Evolutionary conservation across 805 yeast species (phyloP).

Genomic region (Wickerhamiella sorbophila): DNA sequence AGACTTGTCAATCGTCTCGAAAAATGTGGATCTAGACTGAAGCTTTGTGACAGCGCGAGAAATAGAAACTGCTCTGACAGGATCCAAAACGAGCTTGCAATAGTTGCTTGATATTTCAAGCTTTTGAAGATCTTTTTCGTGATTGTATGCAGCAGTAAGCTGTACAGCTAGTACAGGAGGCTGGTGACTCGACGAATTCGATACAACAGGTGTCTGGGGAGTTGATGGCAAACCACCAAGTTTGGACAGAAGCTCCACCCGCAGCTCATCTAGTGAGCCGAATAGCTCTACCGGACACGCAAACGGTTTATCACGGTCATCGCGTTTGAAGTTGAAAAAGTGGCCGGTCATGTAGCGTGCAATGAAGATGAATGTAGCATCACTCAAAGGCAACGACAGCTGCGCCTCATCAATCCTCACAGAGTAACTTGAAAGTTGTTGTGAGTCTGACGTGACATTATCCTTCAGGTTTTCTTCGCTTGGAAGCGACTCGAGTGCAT

Average conservation of each 20-base stretch:
- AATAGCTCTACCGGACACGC: neutral
- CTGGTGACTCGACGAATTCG: neutral
- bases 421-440: neutral
- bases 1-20: neutral
- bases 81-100: conserved; percentile 2
- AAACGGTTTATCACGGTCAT: neutral
- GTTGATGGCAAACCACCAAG: too few species aligned
- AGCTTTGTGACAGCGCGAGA: neutral
- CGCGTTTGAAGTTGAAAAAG: neutral
- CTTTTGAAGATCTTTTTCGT: neutral
- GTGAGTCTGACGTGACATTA: neutral
- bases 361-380: neutral
- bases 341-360: neutral
- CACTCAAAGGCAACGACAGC: neutral
- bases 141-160: conserved; percentile 3
- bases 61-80: conserved; percentile 1
- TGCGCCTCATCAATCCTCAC: neutral
- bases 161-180: conserved; percentile 4
- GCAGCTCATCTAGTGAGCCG: conserved; percentile 1
- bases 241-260: neutral
- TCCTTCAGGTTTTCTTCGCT: neutral
- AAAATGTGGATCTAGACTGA: neutral
- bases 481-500: neutral
- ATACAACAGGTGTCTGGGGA: neutral
- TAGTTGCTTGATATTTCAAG: conserved; percentile 7